Evolutionary conservation across 2,329 filamentous ascomycete species (phyloP).

Genomic region (Sarocladium brachiariae): DNA sequence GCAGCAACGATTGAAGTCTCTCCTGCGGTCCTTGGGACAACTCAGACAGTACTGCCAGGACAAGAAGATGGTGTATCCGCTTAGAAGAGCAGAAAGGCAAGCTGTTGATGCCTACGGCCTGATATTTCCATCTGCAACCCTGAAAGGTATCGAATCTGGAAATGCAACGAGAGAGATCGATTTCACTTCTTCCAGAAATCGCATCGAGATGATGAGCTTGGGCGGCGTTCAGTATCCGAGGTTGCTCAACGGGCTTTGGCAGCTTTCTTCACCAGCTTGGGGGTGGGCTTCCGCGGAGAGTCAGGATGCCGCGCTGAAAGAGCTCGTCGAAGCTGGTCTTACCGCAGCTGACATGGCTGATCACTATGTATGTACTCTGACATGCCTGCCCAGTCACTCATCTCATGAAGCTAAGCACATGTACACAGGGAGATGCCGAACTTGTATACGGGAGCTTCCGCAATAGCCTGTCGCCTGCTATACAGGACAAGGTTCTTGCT

Average conservation of each 20-base stretch:
- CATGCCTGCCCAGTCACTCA: too few species aligned
- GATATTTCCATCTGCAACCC: conserved; percentile 21
- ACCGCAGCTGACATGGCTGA: conserved; percentile 44
- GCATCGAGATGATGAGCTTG: conserved; percentile 18
- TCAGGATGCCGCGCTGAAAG: conserved; percentile 14
- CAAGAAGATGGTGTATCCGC: conserved; percentile 11
- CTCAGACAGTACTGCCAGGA: conserved; percentile 17
- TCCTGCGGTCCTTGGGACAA: conserved; percentile 13
- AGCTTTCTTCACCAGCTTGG: conserved; percentile 25
- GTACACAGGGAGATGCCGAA: conserved; percentile 40
- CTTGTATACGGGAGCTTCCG: conserved; percentile 32
- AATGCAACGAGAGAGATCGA: neutral
- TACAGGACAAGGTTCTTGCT: conserved; percentile 15
- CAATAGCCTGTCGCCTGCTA: conserved; percentile 7
- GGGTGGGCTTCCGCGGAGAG: conserved; percentile 15
- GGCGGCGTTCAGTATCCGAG: conserved; percentile 18
- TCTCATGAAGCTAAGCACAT: too few species aligned
- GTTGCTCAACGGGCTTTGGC: conserved; percentile 25
- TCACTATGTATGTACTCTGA: conserved; percentile 33
- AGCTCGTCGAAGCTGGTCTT: conserved; percentile 15
- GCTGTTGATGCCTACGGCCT: conserved; percentile 21
- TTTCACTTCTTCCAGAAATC: too few species aligned
- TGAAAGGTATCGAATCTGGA: neutral
- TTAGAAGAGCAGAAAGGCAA: conserved; percentile 23
- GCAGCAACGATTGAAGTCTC: conserved; percentile 7